Conservation (phyloP, 305 asterid genomes). For the Galium porrigens region DNA sequence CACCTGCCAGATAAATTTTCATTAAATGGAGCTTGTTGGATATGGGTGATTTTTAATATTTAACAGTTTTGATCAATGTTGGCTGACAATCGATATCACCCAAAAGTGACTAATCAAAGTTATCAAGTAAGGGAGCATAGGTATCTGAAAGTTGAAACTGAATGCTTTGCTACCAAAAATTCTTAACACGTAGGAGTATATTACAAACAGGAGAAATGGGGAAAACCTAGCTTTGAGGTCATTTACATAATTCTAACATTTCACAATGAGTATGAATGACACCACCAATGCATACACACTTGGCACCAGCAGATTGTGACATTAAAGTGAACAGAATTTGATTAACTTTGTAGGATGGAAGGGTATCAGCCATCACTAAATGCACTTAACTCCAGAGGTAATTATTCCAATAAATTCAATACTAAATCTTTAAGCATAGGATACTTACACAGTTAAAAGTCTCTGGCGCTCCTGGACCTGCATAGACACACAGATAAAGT, state of each 20-base stretch:
- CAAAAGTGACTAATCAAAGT: not conserved
- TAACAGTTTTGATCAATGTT: not conserved
- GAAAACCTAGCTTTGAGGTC: not conserved
- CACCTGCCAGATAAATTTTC: slow-evolving; percentile 36
- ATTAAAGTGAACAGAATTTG: not conserved
- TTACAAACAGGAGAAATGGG: not conserved
- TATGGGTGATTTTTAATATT: not conserved
- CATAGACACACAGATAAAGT: slow-evolving; percentile 13
- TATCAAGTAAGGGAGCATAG: not conserved
- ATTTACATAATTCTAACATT: not conserved
- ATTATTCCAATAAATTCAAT: not conserved
- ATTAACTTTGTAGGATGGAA: not conserved
- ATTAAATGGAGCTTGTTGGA: slow-evolving; percentile 5
- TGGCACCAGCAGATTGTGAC: not conserved
- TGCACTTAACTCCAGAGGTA: not conserved
- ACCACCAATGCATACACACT: not conserved
- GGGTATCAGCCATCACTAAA: not conserved
- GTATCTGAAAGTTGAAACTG: not conserved
- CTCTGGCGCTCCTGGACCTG: slow-evolving; percentile 87
- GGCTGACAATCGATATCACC: not conserved
- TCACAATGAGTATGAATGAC: not conserved
- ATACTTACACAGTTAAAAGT: slow-evolving; percentile 68
- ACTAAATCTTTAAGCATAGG: slow-evolving; percentile 11
- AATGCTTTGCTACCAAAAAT: not conserved
- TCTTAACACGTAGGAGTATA: not conserved